A percentile compares a stretch with the other conserved stretches of the same genome.
Evolutionary conservation across 805 yeast species (phyloP).

Genomic region (Naumovozyma baii): DNA sequence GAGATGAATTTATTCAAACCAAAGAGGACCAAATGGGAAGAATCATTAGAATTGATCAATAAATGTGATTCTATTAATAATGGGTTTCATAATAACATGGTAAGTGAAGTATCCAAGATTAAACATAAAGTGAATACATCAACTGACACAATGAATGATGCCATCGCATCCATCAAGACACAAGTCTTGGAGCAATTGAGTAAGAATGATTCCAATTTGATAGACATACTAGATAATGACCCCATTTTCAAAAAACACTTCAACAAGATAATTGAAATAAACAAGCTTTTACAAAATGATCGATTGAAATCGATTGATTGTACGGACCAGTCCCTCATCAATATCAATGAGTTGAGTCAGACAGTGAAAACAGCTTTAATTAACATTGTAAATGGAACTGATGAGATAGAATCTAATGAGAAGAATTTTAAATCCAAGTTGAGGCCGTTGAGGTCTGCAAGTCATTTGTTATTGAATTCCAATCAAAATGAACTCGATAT

Average conservation of each 20-base stretch:
- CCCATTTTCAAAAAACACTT: slow-evolving; percentile 12
- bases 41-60: slow-evolving; percentile 25
- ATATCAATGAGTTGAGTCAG: slow-evolving; percentile 6
- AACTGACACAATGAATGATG: slow-evolving; percentile 8
- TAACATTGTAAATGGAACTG: slow-evolving; percentile 2
- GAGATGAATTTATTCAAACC: slow-evolving; percentile 26
- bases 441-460: background rate
- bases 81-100: slow-evolving; percentile 13
- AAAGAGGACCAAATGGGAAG: slow-evolving; percentile 23
- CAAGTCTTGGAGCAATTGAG: slow-evolving; percentile 12
- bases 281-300: slow-evolving; percentile 7
- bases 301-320: slow-evolving; percentile 5
- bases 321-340: slow-evolving; percentile 5
- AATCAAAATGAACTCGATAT: slow-evolving; percentile 1
- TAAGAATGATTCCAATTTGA: slow-evolving; percentile 1
- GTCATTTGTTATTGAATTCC: slow-evolving; percentile 2
- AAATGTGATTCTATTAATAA: slow-evolving; percentile 27
- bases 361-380: slow-evolving; percentile 8
- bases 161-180: slow-evolving; percentile 13
- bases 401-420: background rate
- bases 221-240: slow-evolving; percentile 7
- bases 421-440: background rate
- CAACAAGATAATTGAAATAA: slow-evolving; percentile 12
- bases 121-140: slow-evolving; percentile 14
- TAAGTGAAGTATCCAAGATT: slow-evolving; percentile 12